Evolutionary conservation across 2,329 filamentous ascomycete species (phyloP), one percentile per base, ranked within the genome.

Genomic region (Fusarium sp.): DNA sequence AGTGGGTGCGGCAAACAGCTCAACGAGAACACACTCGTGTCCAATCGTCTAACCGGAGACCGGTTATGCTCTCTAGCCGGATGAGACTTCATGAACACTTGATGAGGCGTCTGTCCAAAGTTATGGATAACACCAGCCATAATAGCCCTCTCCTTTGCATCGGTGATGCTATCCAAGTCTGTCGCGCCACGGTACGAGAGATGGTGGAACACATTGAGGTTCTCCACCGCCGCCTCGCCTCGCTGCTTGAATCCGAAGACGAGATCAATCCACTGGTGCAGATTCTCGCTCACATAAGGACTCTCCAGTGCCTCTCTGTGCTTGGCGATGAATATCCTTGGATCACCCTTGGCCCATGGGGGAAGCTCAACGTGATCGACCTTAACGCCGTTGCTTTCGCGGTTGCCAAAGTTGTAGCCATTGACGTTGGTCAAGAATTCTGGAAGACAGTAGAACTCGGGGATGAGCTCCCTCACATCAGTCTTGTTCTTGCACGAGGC

Each of bases 81-180:
- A 79, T 99, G 96, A 15, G 92, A 86, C 63, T 91, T 91, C 46
- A 89, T 88, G 79, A 98, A 99, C 18, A 98, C 92, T 79, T 99
- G 97, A 74, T 97, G 92, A 3, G 97, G 96, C 3, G 97, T 99
- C 79, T 99, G 96, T 1, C 96, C 96, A 79, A 99, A 99, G 75
- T 98, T 98, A 81, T 99, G 95, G 74, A 99, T 98, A 73, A 98
- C 97, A 34, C 94, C 94, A 57, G 97, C 98, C 1, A 94, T 95
- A 8, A 95, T 93, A 9, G 94, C 85, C 45, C 94, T 88, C 79
- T 98, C 95, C 59, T 95, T 89, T 1, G 93, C 92, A 77, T 98
- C 95, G 10, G 91, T 89, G 65, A 99, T 98, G 55, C 90, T 91
- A 79, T 99, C 96, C 7, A 99, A 84, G 78, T 99, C 93, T 70